phyloP scores from a whole-genome alignment of 768 basidiomycete species.

The Pleurotus giganteus region DNA sequence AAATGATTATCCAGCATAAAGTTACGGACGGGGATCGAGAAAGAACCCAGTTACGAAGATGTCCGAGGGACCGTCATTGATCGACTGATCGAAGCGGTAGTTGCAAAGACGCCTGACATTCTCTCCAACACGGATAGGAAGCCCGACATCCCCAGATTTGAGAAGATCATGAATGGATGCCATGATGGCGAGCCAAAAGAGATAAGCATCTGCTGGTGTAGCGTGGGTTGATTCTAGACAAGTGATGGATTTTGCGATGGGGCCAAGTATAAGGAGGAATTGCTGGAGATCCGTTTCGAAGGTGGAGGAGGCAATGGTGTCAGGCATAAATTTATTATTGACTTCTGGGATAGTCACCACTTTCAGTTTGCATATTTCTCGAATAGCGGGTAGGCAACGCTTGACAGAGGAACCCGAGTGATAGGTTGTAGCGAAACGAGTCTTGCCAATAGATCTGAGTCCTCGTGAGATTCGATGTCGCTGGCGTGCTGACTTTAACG shows the following conservation, averaged over 20 bases:
- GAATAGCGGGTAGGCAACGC: background rate
- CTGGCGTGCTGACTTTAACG: slow-evolving; percentile 3
- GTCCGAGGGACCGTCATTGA: slow-evolving; percentile 27
- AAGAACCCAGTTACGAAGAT: slow-evolving; percentile 28
- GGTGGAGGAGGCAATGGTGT: background rate
- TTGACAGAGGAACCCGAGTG: background rate
- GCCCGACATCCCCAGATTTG: slow-evolving; percentile 5
- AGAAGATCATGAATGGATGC: slow-evolving; percentile 18
- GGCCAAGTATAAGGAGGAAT: slow-evolving; percentile 22
- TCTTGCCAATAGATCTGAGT: slow-evolving; percentile 7
- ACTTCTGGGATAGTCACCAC: background rate
- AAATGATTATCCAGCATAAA: background rate
- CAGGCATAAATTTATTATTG: background rate
- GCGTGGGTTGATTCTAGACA: slow-evolving; percentile 28
- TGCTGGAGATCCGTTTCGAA: slow-evolving; percentile 23
- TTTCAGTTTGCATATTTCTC: background rate
- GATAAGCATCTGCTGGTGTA: slow-evolving; percentile 29
- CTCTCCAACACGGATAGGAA: background rate
- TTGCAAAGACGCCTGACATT: slow-evolving; percentile 11
- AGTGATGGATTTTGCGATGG: slow-evolving; percentile 24
- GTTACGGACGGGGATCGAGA: slow-evolving; percentile 28
- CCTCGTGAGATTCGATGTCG: background rate
- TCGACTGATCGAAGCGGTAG: slow-evolving; percentile 24
- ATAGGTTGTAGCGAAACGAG: slow-evolving; percentile 10
- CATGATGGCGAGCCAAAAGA: slow-evolving; percentile 33